These are phyloP conservation scores for Pelargonium myrrhifolium DNA, from an alignment of 441 rosid genomes.

Conservation along the genomic window DNA sequence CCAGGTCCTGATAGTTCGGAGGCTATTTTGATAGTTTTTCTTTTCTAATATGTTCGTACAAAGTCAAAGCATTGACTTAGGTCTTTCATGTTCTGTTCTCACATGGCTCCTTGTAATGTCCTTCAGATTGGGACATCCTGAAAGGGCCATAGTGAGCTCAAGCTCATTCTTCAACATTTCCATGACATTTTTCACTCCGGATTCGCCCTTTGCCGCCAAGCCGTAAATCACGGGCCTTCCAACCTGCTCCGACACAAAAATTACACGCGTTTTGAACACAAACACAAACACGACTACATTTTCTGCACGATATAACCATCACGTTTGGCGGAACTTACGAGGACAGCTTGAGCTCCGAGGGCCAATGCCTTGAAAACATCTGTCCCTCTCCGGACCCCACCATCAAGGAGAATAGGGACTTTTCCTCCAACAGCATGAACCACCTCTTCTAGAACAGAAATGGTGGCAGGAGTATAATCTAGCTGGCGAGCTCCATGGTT, in stretches of 20 bases:
- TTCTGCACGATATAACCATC: no score
- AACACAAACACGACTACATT: no score
- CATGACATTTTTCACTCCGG: conserved; percentile 70
- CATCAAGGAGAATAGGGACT: conserved; percentile 79
- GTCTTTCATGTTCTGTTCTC: background rate
- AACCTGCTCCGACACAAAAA: conserved; percentile 34
- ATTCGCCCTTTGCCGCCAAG: conserved; percentile 78
- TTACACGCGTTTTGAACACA: no score
- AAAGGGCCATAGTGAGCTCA: conserved; percentile 90
- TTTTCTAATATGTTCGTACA: no score
- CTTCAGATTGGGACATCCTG: conserved; percentile 70
- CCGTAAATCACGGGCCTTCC: conserved; percentile 88
- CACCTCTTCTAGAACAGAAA: conserved; percentile 89
- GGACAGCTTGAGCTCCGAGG: conserved; percentile 87
- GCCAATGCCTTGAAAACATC: conserved; percentile 95
- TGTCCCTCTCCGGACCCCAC: conserved; percentile 79
- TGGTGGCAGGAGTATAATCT: conserved; percentile 87
- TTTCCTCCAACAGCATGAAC: conserved; percentile 79
- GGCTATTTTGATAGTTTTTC: no score
- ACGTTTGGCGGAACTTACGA: conserved; percentile 69
- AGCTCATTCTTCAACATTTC: conserved; percentile 78
- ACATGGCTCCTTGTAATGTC: conserved; percentile 67
- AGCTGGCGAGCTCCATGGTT: conserved; percentile 98
- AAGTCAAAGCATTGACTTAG: background rate
- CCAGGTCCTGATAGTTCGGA: no score